These are phyloP conservation scores for Colletotrichum echinochloae DNA, from an alignment of 2,329 filamentous ascomycete species.

Conservation along the genomic window DNA sequence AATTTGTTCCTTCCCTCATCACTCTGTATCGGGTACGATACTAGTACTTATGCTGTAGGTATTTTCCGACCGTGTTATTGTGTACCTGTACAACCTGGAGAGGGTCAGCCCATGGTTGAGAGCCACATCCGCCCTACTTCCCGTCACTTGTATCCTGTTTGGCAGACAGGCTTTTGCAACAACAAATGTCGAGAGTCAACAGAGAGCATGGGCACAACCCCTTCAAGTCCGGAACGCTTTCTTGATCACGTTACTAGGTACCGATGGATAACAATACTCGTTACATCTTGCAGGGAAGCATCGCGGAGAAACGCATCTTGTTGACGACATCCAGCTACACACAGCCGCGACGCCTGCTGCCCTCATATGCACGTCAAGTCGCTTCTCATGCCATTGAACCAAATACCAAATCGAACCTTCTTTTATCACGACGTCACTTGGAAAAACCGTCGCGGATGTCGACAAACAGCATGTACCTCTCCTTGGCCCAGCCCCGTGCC, in stretches of 20 bases:
- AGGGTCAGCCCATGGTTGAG: not conserved
- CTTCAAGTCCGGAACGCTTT: not conserved
- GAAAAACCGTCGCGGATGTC: slow-evolving; percentile 57
- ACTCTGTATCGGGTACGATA: no score
- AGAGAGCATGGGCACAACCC: not conserved
- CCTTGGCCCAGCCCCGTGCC: slow-evolving; percentile 60
- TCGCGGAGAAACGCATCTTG: not conserved
- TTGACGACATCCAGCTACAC: not conserved
- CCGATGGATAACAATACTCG: not conserved
- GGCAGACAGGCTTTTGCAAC: not conserved
- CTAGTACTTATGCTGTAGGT: no score
- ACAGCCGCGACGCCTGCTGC: not conserved
- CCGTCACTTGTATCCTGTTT: no score
- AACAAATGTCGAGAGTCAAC: not conserved
- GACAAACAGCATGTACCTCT: slow-evolving; percentile 59
- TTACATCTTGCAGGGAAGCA: not conserved
- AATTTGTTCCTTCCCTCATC: not conserved
- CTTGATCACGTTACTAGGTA: no score
- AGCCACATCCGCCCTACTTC: not conserved
- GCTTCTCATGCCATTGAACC: not conserved
- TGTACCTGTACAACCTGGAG: no score
- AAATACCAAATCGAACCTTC: not conserved
- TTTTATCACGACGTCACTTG: slow-evolving; percentile 14
- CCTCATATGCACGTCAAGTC: not conserved
- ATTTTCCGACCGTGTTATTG: no score